These are phyloP conservation scores for Cystofilobasidium bisporidii DNA, from an alignment of 768 basidiomycete species.

Conservation along the genomic window DNA sequence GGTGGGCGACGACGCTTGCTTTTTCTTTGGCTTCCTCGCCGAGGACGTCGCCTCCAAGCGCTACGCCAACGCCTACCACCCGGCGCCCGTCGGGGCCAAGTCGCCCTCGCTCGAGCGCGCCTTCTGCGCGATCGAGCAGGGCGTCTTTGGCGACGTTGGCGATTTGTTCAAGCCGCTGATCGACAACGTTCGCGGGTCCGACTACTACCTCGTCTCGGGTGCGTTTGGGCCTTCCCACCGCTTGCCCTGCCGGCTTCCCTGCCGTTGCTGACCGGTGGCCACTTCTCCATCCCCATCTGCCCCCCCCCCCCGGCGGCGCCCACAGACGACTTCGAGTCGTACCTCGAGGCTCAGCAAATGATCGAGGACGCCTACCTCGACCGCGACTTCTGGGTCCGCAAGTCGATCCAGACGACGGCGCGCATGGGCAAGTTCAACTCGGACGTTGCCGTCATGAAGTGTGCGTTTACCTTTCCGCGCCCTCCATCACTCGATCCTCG, in stretches of 20 bases:
- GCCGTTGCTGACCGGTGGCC: conserved; percentile 38
- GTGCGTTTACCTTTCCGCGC: neutral
- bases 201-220: conserved; percentile 34
- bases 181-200: conserved; percentile 22
- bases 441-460: conserved; percentile 4
- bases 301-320: too few species aligned
- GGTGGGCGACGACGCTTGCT: conserved; percentile 83
- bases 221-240: too few species aligned
- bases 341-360: conserved; percentile 71
- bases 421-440: conserved; percentile 8
- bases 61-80: conserved; percentile 74
- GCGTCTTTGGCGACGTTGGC: conserved; percentile 66
- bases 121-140: conserved; percentile 62
- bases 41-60: conserved; percentile 76
- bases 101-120: conserved; percentile 73
- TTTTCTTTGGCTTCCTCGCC: conserved; percentile 58
- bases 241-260: conserved; percentile 45
- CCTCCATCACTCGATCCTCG: too few species aligned
- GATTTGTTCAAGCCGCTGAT: conserved; percentile 64
- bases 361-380: conserved; percentile 80
- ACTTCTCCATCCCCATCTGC: conserved; percentile 43
- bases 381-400: conserved; percentile 79
- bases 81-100: conserved; percentile 59
- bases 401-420: conserved; percentile 64
- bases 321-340: conserved; percentile 90